Base-by-base conservation (phyloP, 2,329 filamentous ascomycete species). In the Talaromyces albobiverticillius region DNA sequence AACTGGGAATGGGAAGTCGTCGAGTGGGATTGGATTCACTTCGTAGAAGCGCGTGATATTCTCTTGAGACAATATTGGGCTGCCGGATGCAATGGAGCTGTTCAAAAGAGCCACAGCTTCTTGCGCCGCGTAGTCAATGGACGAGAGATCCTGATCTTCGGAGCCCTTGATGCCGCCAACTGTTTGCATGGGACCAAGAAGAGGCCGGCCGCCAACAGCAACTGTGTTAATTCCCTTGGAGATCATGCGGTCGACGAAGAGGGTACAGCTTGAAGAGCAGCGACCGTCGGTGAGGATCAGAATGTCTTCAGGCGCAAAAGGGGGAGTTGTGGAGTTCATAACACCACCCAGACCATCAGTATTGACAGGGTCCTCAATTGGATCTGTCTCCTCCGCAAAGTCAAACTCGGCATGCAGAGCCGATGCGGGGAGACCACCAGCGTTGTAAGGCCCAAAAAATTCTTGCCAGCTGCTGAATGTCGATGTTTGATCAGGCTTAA, bases 91-190 rank as follows among this genome's bases (percentile, higher is more conserved):
- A 32, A 49, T 50, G 13, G 51, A 47, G 14, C 31, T 31, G 18
- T 31, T 40, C 22, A 53, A 31, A 13, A 42, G 13, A 16, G n/a
- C 18, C 4, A 34, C 20, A 18, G 52, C 46, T 13, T 25, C 13
- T 36, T 16, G n/a, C 11, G 46, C 45, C 61, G 4, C 65, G 66
- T 1, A 65, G 66, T 4, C 23, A 14, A 61, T 58, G 11, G 36
- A 6, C 26, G 16, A 3, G 3, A 51, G 51, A 5, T 23, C 25
- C 41, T 58, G 59, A 23, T 54, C 48, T 23, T 64, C 55, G 4
- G 61, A 56, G 1, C 84, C 84, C 61, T 84, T 82, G 53, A 82
- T 76, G 9, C 83, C 84, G 16, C 83, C 82, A 22, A 85, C 73
- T 6, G 75, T 77, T 69, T 86, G 82, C 71, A 84, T 86, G 1